Base-by-base conservation (phyloP, 2,329 filamentous ascomycete genomes). In the Coniochaeta pulveracea region DNA sequence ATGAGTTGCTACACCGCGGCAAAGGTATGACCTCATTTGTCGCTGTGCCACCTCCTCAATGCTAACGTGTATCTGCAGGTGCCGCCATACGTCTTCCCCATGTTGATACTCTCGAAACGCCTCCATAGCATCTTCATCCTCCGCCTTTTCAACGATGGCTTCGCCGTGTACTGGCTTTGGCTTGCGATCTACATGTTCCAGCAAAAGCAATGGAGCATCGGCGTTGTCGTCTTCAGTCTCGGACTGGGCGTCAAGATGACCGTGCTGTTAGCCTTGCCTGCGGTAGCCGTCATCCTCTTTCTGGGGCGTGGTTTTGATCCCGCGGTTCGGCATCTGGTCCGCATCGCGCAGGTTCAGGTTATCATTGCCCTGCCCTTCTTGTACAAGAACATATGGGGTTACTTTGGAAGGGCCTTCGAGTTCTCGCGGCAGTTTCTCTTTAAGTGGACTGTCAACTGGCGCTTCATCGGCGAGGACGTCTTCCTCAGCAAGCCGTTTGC, bases 381-480 rank as follows among this genome's bases (percentile, higher is more conserved):
- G 15, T 54, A 66, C 8, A 61, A 61, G 25, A 80, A 85, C 44
- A 57, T 76, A 14, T 56, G 58, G 38, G 83, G 79, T 18, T 98
- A 98, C 52, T 51, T 93, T 12, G 71, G 73, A 29, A 70, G 82
- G 41, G 86, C 91, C 0, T 98, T 98, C 51, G 86, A 98, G 60
- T 69, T 98, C 37, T 86, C 83, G 29, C 72, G 91, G 35, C 76
- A 85, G 46, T 98, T 98, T 60, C 69, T 94, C 47, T 96, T 89
- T 66, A 86, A 89, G 58, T 98, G 91, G 91, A 98, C 91, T 0
- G 91, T 98, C 44, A 98, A 98, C 57, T 98, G 91, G 91, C 77
- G 88, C 34, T 96, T 96, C 53, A 60, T 95, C n/a, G 79, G 82
- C 11, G 86, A 95, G 56, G 72, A 82, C 6, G 57, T 62, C 0